These are phyloP conservation scores for Trametes versicolor DNA, from an alignment of 1,284 basidiomycete species.

Conservation along the genomic window DNA sequence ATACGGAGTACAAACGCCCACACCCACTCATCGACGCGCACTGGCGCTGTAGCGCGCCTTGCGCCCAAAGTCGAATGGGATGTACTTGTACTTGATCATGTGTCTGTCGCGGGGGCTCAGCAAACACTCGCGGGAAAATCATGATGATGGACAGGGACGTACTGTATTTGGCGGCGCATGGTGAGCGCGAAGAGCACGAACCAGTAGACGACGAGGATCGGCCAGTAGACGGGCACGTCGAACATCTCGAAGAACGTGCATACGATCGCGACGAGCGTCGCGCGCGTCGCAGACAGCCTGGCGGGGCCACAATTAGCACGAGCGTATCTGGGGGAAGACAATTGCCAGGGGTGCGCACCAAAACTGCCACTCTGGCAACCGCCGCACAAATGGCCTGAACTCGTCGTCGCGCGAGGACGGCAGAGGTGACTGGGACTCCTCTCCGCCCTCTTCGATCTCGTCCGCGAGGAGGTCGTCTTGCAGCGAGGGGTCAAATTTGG, in stretches of 20 bases:
- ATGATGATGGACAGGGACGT: conserved; percentile 47
- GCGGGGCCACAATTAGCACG: background rate
- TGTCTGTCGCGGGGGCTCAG: conserved; percentile 63
- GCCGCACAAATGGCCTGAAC: conserved; percentile 95
- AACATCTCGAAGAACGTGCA: conserved; percentile 86
- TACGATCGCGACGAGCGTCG: conserved; percentile 82
- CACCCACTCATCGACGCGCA: conserved; percentile 15
- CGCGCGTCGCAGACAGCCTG: conserved; percentile 93
- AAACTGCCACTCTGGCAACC: conserved; percentile 97
- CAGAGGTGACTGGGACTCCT: conserved; percentile 47
- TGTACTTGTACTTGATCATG: conserved; percentile 98
- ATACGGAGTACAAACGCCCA: conserved; percentile 30
- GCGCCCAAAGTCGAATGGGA: conserved; percentile 92
- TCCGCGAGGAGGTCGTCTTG: conserved; percentile 94
- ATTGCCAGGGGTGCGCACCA: conserved; percentile 64
- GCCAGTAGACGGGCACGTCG: conserved; percentile 98
- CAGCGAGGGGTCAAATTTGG: conserved; percentile 95
- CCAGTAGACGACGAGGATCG: conserved; percentile 95
- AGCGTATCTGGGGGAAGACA: too few species aligned
- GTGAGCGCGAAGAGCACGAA: conserved; percentile 88
- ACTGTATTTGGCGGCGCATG: conserved; percentile 95
- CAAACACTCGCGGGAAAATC: background rate
- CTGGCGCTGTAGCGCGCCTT: conserved; percentile 74
- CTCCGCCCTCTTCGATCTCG: conserved; percentile 94
- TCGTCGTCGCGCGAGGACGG: conserved; percentile 87